Base-by-base conservation (phyloP, 179 eudicot species). In the Drosera spatulata region DNA sequence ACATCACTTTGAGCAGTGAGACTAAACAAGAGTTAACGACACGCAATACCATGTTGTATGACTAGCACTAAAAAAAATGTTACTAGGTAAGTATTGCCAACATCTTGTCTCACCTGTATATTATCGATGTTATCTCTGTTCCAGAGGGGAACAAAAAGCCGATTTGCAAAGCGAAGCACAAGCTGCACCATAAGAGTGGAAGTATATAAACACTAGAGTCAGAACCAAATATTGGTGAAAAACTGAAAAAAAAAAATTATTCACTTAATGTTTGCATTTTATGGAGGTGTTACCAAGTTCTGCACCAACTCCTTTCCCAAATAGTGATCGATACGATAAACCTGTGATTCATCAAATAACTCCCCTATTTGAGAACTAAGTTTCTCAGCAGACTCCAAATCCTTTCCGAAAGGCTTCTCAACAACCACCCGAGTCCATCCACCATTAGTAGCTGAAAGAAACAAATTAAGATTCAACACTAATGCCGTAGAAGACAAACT, bases 271-370 rank as follows among this genome's bases (percentile, higher is more conserved):
- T 22, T 22, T 22, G 33, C 33, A 22, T 56, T 56, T 33, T 37
- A 46, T 10, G 63, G 62, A 63, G 47, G 14, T 43, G 53, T 46
- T 85, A 94, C 99, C 99, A 94, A 43, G 76, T 94, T 94, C 77
- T 94, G 99, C 79, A 94, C 97, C 76, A 94, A 76, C 71, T 94
- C 99, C 75, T 94, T 94, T 56, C 99, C 99, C 87, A 94, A 55
- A 66, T 94, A 94, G 69, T 94, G 99, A 82, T 94, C 99, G 66
- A 94, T 94, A 68, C 99, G 99, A 56, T 87, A 94, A 61, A 94
- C 85, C 52, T 94, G 99, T 55, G 94, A 75, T 67, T 94, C 99
- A 13, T 85, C 82, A 80, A 94, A 94, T 65, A 94, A 56, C 82
- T 85, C 81, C 49, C 99, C 99, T 57, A 94, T 94, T 61, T 90